Conservation (phyloP, 139 green algal species). For the Haematococcus lacustris region DNA sequence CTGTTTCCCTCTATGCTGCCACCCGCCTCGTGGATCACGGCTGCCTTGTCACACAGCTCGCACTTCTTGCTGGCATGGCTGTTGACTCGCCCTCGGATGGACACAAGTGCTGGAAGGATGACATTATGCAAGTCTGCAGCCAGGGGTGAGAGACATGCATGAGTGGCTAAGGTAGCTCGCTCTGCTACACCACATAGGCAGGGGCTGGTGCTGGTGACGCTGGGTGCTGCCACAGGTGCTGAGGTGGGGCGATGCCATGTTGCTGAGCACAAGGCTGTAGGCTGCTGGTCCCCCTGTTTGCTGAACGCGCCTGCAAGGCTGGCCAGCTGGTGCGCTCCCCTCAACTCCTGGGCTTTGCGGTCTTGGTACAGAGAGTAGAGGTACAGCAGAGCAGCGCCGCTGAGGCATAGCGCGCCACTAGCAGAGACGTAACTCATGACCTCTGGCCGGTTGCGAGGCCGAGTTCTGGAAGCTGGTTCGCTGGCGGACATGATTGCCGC, state of each 20-base stretch:
- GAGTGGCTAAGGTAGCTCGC: not conserved
- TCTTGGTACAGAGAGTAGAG: not conserved
- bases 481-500: no score
- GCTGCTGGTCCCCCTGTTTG: not conserved
- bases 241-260: not conserved
- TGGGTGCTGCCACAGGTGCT: no score
- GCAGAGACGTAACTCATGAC: no score
- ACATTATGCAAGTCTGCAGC: slow-evolving; percentile 22
- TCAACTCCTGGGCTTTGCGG: not conserved
- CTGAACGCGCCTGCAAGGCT: not conserved
- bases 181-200: not conserved
- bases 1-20: no score
- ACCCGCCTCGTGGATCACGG: slow-evolving; percentile 23
- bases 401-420: no score
- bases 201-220: no score
- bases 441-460: no score
- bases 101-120: slow-evolving; percentile 38
- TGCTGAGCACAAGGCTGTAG: not conserved
- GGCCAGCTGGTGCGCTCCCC: not conserved
- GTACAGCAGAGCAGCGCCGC: not conserved
- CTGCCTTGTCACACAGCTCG: slow-evolving; percentile 30
- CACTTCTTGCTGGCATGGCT: slow-evolving; percentile 25
- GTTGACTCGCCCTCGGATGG: slow-evolving; percentile 33
- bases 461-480: no score
- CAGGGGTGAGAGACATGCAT: not conserved